Evolutionary conservation across 495 filamentous ascomycete species (phyloP), one percentile per base, ranked within the genome.

Genomic region (Aspergillus sclerotioniger): DNA sequence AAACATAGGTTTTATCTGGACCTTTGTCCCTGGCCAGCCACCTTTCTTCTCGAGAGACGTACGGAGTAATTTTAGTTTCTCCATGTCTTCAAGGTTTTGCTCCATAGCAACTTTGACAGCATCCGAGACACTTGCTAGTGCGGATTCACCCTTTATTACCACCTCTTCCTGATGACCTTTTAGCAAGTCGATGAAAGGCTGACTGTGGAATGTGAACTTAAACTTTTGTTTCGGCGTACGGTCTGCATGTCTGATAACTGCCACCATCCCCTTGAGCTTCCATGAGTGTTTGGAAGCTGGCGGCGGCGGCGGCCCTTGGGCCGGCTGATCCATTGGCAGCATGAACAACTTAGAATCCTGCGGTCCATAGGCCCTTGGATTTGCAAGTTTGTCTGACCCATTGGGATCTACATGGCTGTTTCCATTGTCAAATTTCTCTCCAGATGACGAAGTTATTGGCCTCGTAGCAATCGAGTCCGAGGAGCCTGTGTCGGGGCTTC

Each of bases 1-100:
- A 72, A 97, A 98, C 89, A 98, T 92, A 1, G 94, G 94, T 73
- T 98, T 98, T 64, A 98, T 97, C 74, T 98, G 94, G 25, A 98
- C 93, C 73, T 98, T 98, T 5, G 94, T 98, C 0, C 94, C 94
- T 8, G 91, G 84, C 90, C 91, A 96, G 10, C 84, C 86, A 9
- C 92, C 90, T 73, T 98, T 98, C 69, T 90, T 92, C 37, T 90
- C 86, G 12, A 98, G 77, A 12, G 92, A 91, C 53, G 91, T 92
- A 50, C 87, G 85, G 49, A 98, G 80, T 39, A 90, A 69, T 59
- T 84, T 88, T 12, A 98, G 85, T 75, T 98, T 98, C 28, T 87
- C 84, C 50, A 79, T 82, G 67, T 98, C 95, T 72, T 98, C 94
- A 29, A 90, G 72, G 1, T 85, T 87, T 56, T 89, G 83, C 31